Evolutionary conservation across 139 green algal species (phyloP).

Genomic region (Chlorella sp.): DNA sequence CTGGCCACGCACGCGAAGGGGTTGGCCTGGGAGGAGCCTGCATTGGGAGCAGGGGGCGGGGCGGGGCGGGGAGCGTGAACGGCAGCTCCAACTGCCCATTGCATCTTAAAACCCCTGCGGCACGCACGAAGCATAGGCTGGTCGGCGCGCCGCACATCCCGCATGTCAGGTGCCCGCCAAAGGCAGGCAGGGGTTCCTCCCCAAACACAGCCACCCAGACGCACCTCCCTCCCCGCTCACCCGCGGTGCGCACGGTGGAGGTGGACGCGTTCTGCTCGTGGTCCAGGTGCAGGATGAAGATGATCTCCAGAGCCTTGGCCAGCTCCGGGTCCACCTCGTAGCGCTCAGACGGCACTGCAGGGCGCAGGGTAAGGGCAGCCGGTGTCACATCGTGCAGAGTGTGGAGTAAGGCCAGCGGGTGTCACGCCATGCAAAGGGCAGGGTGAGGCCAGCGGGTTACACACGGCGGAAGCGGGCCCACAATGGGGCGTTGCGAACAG

Average conservation of each 20-base stretch:
- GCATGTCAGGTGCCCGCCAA: no score
- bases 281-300: conserved; percentile 79
- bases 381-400: background rate
- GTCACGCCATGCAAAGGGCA: background rate
- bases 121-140: no score
- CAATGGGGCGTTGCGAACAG: no score
- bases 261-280: conserved; percentile 80
- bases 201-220: no score
- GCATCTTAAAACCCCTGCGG: no score
- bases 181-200: no score
- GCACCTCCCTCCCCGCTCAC: background rate
- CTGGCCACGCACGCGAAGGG: conserved; percentile 77
- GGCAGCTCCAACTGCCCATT: background rate
- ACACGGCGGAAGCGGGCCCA: no score
- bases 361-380: background rate
- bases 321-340: conserved; percentile 65
- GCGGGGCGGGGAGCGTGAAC: conserved; percentile 25
- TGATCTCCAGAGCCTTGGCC: conserved; percentile 61
- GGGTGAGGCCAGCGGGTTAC: background rate
- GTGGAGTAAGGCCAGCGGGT: no score
- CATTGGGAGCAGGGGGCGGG: conserved; percentile 44
- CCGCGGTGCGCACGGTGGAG: conserved; percentile 66
- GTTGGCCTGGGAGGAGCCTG: conserved; percentile 75
- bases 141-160: no score
- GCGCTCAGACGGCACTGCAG: conserved; percentile 48